These are phyloP conservation scores for Neurospora sp. DNA, from an alignment of 495 filamentous ascomycete species.

Conservation along the genomic window DNA sequence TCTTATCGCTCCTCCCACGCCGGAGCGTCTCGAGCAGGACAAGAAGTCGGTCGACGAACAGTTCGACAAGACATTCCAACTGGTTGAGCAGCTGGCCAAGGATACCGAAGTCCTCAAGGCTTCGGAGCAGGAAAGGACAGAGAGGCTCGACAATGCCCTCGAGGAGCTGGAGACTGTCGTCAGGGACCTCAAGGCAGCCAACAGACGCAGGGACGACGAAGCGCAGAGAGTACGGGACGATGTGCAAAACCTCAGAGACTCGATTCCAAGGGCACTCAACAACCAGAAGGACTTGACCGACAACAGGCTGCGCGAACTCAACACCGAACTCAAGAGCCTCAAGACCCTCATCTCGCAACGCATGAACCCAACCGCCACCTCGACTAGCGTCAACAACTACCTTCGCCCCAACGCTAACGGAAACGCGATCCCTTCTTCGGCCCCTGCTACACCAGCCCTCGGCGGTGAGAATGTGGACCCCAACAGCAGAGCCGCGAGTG, in stretches of 20 bases:
- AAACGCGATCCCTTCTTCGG: conserved; percentile 16
- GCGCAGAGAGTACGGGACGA: conserved; percentile 77
- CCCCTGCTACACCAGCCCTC: conserved; percentile 22
- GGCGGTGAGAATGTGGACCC: conserved; percentile 12
- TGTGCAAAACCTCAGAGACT: conserved; percentile 66
- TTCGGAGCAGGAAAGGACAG: conserved; percentile 74
- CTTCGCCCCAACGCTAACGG: conserved; percentile 28
- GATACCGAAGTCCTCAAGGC: conserved; percentile 82
- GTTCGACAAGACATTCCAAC: conserved; percentile 80
- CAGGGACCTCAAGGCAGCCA: conserved; percentile 65
- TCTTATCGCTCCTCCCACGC: conserved; percentile 85
- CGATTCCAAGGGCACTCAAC: conserved; percentile 79
- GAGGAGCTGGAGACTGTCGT: conserved; percentile 77
- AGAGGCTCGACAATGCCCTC: conserved; percentile 73
- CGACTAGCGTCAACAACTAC: conserved; percentile 23
- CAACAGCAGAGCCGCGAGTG: conserved; percentile 15
- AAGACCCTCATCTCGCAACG: conserved; percentile 79
- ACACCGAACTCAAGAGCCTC: conserved; percentile 81
- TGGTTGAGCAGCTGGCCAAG: conserved; percentile 82
- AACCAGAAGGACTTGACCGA: conserved; percentile 80
- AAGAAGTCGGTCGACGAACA: conserved; percentile 85
- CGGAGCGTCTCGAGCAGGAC: conserved; percentile 84
- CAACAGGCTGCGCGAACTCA: conserved; percentile 69
- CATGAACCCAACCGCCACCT: conserved; percentile 45
- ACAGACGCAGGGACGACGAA: conserved; percentile 73